These are phyloP conservation scores for Verticillium alfalfae DNA, from an alignment of 2,329 filamentous ascomycete species.

Conservation along the genomic window DNA sequence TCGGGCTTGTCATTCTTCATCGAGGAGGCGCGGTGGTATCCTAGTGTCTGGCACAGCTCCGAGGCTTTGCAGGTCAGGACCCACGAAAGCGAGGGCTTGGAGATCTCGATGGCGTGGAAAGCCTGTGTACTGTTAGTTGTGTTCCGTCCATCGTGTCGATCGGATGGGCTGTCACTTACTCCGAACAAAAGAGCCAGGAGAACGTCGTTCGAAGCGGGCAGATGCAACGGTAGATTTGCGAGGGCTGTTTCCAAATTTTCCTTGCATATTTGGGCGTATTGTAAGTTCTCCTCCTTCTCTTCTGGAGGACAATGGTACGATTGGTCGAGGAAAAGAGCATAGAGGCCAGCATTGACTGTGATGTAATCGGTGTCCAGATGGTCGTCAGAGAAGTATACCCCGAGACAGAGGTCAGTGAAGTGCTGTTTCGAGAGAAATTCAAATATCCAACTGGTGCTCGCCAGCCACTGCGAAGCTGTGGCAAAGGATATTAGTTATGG, in stretches of 20 bases:
- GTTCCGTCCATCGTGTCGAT: not conserved
- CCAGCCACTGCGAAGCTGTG: conserved; percentile 1
- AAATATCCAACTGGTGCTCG: conserved; percentile 19
- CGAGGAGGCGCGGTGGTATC: conserved; percentile 20
- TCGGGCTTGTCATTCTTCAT: conserved; percentile 17
- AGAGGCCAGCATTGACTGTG: conserved; percentile 23
- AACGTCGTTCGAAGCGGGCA: conserved; percentile 21
- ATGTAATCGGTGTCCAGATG: conserved; percentile 25
- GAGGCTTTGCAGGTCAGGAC: conserved; percentile 22
- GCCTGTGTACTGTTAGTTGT: conserved; percentile 10
- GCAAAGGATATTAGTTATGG: not conserved
- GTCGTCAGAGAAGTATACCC: conserved; percentile 25
- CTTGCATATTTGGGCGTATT: conserved; percentile 16
- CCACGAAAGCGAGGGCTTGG: conserved; percentile 24
- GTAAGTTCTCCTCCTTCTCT: conserved; percentile 16
- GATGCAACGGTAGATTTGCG: conserved; percentile 22
- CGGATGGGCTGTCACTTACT: conserved; percentile 4
- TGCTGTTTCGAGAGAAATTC: conserved; percentile 20
- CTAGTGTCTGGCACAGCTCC: conserved; percentile 22
- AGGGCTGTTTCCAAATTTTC: conserved; percentile 24
- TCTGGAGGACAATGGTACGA: conserved; percentile 1
- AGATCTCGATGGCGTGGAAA: conserved; percentile 24
- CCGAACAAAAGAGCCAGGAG: conserved; percentile 14
- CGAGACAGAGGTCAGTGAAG: conserved; percentile 24
- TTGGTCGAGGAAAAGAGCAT: conserved; percentile 21